Conservation (phyloP, 495 filamentous ascomycete species). For the Letharia columbiana region DNA sequence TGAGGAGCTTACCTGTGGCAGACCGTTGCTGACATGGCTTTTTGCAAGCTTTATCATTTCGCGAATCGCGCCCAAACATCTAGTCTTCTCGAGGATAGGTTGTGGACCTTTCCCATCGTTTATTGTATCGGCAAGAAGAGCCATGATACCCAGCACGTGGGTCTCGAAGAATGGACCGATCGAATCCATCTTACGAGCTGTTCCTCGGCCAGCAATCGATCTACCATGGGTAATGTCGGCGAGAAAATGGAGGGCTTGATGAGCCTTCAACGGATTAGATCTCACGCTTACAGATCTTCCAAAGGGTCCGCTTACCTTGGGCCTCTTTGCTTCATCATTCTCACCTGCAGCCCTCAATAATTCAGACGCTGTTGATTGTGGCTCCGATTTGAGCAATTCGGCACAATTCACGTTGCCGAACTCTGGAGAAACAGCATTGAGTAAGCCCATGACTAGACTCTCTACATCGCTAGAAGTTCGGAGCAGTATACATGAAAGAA, state of each 20-base stretch:
- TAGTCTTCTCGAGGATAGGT: slow-evolving; percentile 57
- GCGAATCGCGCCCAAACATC: slow-evolving; percentile 72
- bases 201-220: slow-evolving; percentile 35
- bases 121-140: slow-evolving; percentile 69
- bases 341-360: slow-evolving; percentile 76
- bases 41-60: slow-evolving; percentile 75
- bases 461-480: slow-evolving; percentile 63
- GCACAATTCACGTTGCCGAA: slow-evolving; percentile 58
- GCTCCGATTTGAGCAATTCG: slow-evolving; percentile 65
- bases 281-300: slow-evolving; percentile 1
- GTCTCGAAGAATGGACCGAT: slow-evolving; percentile 71
- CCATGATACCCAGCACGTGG: slow-evolving; percentile 82
- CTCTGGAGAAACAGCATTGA: slow-evolving; percentile 56
- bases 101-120: slow-evolving; percentile 56
- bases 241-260: slow-evolving; percentile 58
- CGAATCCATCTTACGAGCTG: slow-evolving; percentile 44
- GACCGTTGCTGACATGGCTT: slow-evolving; percentile 59
- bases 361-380: slow-evolving; percentile 65
- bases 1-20: slow-evolving; percentile 62
- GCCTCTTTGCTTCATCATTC: slow-evolving; percentile 50
- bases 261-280: slow-evolving; percentile 36
- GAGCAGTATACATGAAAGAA: slow-evolving; percentile 67
- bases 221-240: slow-evolving; percentile 54
- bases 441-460: slow-evolving; percentile 54
- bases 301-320: slow-evolving; percentile 40